These are phyloP conservation scores for Podospora fimiseda DNA, from an alignment of 495 filamentous ascomycete genomes.

Conservation along the genomic window DNA sequence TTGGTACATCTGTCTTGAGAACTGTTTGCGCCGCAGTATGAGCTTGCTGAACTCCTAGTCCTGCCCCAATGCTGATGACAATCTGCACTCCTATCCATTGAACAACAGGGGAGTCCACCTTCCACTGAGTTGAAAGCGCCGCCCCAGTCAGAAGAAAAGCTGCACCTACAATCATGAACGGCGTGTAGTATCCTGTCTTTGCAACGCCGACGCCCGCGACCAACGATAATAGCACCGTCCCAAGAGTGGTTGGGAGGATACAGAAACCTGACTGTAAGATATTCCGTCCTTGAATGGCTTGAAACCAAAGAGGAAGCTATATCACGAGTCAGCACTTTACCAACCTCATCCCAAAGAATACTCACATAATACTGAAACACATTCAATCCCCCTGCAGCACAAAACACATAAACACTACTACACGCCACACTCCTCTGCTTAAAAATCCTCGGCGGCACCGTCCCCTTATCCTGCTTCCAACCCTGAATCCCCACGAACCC, in stretches of 20 bases:
- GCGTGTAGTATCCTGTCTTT: background rate
- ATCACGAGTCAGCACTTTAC: background rate
- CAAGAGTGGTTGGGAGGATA: background rate
- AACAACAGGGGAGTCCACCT: background rate
- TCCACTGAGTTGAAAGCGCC: background rate
- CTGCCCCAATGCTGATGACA: background rate
- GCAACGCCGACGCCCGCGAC: background rate
- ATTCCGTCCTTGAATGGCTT: background rate
- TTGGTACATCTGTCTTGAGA: background rate
- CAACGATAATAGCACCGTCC: background rate
- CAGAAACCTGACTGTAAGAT: background rate
- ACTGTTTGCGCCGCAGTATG: background rate
- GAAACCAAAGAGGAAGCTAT: background rate
- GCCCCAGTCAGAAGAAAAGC: background rate
- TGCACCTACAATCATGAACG: background rate
- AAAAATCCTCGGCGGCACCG: slow-evolving; percentile 48
- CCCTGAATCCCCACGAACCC: slow-evolving; percentile 39
- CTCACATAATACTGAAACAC: background rate
- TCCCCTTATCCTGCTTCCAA: slow-evolving; percentile 35
- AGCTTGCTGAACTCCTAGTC: background rate
- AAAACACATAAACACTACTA: slow-evolving; percentile 41
- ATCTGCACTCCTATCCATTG: background rate
- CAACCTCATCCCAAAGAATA: background rate
- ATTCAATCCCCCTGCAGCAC: slow-evolving; percentile 33
- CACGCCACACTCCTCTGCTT: slow-evolving; percentile 56